These are phyloP conservation scores for Silene latifolia DNA, from an alignment of 148 eudicot genomes.

Conservation along the genomic window DNA sequence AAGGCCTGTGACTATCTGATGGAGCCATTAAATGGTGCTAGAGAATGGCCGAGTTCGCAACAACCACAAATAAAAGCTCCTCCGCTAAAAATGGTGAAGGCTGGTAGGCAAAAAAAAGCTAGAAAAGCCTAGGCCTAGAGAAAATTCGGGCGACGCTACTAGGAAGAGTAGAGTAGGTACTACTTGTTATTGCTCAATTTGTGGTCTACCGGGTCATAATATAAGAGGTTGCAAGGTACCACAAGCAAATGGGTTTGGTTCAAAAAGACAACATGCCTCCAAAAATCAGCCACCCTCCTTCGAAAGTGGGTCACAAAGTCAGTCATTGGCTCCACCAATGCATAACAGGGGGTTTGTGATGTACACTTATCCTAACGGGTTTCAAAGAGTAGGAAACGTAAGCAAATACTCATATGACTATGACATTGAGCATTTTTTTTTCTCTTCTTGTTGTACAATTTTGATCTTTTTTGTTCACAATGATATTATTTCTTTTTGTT, in stretches of 20 bases:
- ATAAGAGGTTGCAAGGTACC: neutral
- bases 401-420: neutral
- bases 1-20: neutral
- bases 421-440: neutral
- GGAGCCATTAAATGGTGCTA: constrained; percentile 10
- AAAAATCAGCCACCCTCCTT: neutral
- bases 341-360: neutral
- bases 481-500: neutral
- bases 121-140: neutral
- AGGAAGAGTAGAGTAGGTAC: neutral
- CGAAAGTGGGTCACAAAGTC: neutral
- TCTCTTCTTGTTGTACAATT: neutral
- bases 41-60: constrained; percentile 6
- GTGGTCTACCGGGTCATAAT: neutral
- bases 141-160: neutral
- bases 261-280: too few relatives aligned
- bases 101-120: neutral
- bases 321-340: neutral
- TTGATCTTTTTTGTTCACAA: neutral
- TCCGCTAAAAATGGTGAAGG: neutral
- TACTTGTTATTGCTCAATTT: neutral
- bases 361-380: neutral
- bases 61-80: neutral
- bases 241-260: too few relatives aligned
- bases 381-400: neutral